Base-by-base conservation (phyloP, 257 asterid genomes). In the Haberlea rhodopensis region DNA sequence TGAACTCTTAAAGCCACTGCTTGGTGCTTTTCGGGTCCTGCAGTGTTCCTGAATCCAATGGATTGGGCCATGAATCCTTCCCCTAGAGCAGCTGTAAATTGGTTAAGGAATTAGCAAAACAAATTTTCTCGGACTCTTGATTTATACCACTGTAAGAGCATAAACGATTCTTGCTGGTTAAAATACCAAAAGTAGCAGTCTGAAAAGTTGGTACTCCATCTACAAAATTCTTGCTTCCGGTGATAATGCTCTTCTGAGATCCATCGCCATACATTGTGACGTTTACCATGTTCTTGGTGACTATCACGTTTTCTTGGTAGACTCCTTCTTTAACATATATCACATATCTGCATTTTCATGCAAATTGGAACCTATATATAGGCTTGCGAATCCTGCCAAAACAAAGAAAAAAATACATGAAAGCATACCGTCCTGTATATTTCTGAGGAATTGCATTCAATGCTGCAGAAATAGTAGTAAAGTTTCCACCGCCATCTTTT, bases 1-100 rank as follows among this genome's bases (percentile, higher is more conserved):
- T 76, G 78, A 3, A 76, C 82, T n/a, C 80, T 65, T 10, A 81
- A 66, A 45, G 87, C 87, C 62, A 79, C 87, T 40, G 84, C 84
- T 45, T 81, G 84, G 31, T 69, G 73, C 60, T 78, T 81, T 5
- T 75, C 80, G 9, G 82, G 71, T 18, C 87, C 87, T 3, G 87
- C 84, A 0, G 82, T 81, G 69, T 81, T 81, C 46, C 75, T 57
- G 68, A 82, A 82, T 48, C 84, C 87, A 3, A 82, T 0, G 23
- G 79, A 73, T 58, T 68, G 81, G 4, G 80, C 87, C 43, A 73
- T 48, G 22, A 82, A 82, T 51, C 84, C 81, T 2, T 76, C 61
- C 28, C 86, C 86, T 15, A 69, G 6, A 22, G 77, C 82, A 52
- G 58, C 86, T 81, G 73, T 58, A 66, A 49, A 61, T 53, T 10